Evolutionary conservation across 441 rosid genomes (phyloP), one percentile per base, ranked within the genome.

Genomic region (Raphanus hybrid): DNA sequence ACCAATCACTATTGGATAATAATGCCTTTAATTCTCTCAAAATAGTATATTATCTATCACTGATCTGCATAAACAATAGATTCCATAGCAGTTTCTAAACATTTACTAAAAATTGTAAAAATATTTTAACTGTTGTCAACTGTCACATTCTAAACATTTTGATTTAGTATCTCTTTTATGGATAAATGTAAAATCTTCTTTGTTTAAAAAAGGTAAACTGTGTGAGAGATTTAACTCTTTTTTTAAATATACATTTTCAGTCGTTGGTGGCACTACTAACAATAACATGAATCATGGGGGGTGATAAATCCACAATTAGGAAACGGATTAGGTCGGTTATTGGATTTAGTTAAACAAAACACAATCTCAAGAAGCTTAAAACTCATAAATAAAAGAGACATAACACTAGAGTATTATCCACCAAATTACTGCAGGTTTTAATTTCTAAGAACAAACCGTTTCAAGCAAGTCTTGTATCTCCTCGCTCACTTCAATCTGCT

Each of bases 391-490:
- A 11, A 34, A 52, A 23, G 52, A 68, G 61, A 16, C 34, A 27
- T 11, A 20, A 55, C 70, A 23, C 64, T 29, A 2, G 6, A 32
- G 3, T 32, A 66, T 15, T 58, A 76, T 18, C 2, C 2, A 52
- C 65, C 61, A 69, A 11, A 76, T 23, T 23, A 45, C 1, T 50
- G 16, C 29, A 60, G 2, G 32, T 34, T 34, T 20, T 62, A 12
- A 7, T 54, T 60, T 29, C 66, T 10, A 63, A 27, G 86, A 80
- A 59, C 87, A 81, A 67, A 87, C 92, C 48, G 34, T 71, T 50
- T 69, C 75, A 63, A 92, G 90, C 89, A 89, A 80, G 61, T 71
- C 75, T 78, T 82, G 78, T 37, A 89, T 81, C 81, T 90, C 89
- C 4, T 70, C 75, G 62, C 43, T 82, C 35, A 86, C 68, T 81